phyloP scores from a whole-genome alignment of 1,139 yeast species.

The Saccharomyces hybrid region DNA sequence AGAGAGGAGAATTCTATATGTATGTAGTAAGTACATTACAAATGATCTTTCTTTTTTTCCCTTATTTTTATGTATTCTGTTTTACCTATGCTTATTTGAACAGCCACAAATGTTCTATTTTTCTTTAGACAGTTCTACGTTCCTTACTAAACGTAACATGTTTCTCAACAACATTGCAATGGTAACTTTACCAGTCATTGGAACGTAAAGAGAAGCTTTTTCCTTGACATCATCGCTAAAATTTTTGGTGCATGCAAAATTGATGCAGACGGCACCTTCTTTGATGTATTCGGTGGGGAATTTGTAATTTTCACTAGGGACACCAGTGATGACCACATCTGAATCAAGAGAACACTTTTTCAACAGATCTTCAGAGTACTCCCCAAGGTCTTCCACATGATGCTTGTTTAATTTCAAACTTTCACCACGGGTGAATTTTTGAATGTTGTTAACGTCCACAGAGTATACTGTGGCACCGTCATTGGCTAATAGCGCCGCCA shows the following conservation, averaged over 20 bases:
- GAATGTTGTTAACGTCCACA: constrained; percentile 79
- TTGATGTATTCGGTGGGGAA: constrained; percentile 74
- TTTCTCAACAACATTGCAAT: constrained; percentile 89
- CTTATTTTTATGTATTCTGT: background rate
- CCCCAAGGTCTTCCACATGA: constrained; percentile 64
- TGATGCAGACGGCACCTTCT: constrained; percentile 85
- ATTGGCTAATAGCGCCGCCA: constrained; percentile 91
- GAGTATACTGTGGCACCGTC: constrained; percentile 97
- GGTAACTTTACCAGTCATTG: constrained; percentile 93
- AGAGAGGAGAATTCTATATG: background rate
- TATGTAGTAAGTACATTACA: background rate
- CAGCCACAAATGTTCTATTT: constrained; percentile 1
- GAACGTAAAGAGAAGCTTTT: constrained; percentile 86
- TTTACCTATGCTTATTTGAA: background rate
- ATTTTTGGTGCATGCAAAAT: constrained; percentile 84
- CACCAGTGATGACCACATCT: constrained; percentile 93
- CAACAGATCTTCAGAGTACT: constrained; percentile 38
- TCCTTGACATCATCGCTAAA: constrained; percentile 68
- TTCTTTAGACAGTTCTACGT: constrained; percentile 33
- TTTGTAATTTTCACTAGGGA: constrained; percentile 74
- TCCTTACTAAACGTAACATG: constrained; percentile 69
- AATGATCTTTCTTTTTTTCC: background rate
- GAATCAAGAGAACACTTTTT: constrained; percentile 65
- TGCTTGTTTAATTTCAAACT: constrained; percentile 78
- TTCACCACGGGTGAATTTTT: constrained; percentile 89